Conservation (phyloP, 345 rosid genomes). For the Melastoma malabathricum region DNA sequence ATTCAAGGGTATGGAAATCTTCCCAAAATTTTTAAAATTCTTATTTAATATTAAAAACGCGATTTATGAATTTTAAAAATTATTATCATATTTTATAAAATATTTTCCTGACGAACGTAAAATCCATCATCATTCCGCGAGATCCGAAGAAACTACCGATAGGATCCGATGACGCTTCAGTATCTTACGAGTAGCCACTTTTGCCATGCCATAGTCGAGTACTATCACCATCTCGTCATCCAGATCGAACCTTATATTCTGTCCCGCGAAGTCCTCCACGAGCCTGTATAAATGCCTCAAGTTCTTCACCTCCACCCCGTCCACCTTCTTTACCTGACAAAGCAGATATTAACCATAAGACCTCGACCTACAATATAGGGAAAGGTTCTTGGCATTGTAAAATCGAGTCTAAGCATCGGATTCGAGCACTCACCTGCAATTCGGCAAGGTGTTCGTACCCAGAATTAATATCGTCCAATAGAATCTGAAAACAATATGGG, state of each 20-base stretch:
- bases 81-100: too few relatives aligned
- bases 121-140: constrained; percentile 6
- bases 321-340: constrained; percentile 70
- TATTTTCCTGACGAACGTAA: too few relatives aligned
- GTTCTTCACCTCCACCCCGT: constrained; percentile 54
- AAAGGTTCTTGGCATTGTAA: not conserved
- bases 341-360: constrained; percentile 1
- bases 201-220: constrained; percentile 40
- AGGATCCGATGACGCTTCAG: constrained; percentile 71
- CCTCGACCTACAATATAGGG: not conserved
- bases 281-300: constrained; percentile 59
- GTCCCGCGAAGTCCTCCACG: constrained; percentile 41
- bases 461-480: constrained; percentile 78
- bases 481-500: constrained; percentile 46
- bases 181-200: constrained; percentile 50
- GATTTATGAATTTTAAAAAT: too few relatives aligned
- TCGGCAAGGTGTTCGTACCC: constrained; percentile 89
- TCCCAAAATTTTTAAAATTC: too few relatives aligned
- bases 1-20: too few relatives aligned
- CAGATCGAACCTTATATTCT: constrained; percentile 59
- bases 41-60: too few relatives aligned
- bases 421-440: constrained; percentile 40
- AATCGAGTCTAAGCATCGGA: not conserved
- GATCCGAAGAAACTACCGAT: constrained; percentile 45
- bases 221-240: constrained; percentile 69